phyloP scores from a whole-genome alignment of 1,284 basidiomycete species.

The Cerrena zonata region DNA sequence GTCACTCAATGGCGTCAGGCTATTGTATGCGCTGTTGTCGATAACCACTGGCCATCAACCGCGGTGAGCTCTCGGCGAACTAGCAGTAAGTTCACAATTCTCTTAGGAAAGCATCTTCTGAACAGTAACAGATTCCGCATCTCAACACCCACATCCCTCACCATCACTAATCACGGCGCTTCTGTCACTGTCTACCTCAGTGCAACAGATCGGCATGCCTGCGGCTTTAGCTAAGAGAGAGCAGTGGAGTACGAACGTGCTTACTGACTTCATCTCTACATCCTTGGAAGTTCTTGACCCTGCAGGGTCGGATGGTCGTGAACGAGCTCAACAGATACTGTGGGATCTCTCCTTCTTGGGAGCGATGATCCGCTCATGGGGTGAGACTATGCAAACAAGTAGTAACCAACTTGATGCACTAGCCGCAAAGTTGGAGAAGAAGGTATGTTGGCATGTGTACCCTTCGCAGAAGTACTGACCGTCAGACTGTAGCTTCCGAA shows the following conservation, averaged over 20 bases:
- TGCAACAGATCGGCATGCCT: constrained; percentile 48
- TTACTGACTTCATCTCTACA: constrained; percentile 35
- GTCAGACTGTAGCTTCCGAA: too few species aligned
- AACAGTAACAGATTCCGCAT: neutral
- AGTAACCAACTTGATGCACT: neutral
- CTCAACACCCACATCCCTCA: constrained; percentile 41
- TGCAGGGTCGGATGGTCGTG: neutral
- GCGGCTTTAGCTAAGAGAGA: constrained; percentile 30
- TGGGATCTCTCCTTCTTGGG: constrained; percentile 29
- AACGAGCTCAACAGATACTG: constrained; percentile 10
- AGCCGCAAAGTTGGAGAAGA: too few species aligned
- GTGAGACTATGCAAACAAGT: too few species aligned
- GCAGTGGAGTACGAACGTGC: constrained; percentile 35
- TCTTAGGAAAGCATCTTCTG: constrained; percentile 2
- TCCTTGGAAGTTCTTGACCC: neutral
- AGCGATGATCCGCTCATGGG: constrained; percentile 27
- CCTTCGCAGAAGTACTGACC: too few species aligned
- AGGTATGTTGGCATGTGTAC: too few species aligned
- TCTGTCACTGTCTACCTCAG: constrained; percentile 45
- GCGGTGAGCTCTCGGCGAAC: neutral
- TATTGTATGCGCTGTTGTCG: constrained; percentile 32
- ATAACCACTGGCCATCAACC: constrained; percentile 13
- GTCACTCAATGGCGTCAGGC: constrained; percentile 46
- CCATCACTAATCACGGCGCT: constrained; percentile 49
- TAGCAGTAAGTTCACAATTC: constrained; percentile 5